Conservation (phyloP, 2,329 filamentous ascomycete species). For the Macrophomina phaseolina region DNA sequence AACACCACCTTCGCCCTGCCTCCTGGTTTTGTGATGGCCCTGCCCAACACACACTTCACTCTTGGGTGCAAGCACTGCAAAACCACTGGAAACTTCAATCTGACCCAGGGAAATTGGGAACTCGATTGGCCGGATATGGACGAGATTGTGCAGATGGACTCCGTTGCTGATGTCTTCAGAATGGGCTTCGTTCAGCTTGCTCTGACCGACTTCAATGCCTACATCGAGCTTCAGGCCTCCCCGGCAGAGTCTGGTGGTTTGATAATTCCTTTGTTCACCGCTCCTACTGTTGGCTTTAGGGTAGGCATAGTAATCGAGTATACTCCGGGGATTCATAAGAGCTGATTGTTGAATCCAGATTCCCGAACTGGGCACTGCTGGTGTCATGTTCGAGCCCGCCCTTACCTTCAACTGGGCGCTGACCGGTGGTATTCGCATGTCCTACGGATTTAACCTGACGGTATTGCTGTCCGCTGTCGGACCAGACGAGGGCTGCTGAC, state of each 20-base stretch:
- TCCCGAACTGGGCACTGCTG: slow-evolving; percentile 44
- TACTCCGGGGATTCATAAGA: background rate
- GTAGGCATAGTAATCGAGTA: background rate
- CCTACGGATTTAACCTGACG: slow-evolving; percentile 45
- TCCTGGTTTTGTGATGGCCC: slow-evolving; percentile 29
- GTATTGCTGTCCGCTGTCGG: slow-evolving; percentile 28
- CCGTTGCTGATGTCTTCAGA: slow-evolving; percentile 38
- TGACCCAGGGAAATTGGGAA: slow-evolving; percentile 40
- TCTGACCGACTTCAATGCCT: slow-evolving; percentile 39
- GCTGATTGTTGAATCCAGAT: slow-evolving; percentile 31
- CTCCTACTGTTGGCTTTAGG: slow-evolving; percentile 40
- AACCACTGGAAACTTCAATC: slow-evolving; percentile 38
- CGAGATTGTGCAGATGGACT: slow-evolving; percentile 35
- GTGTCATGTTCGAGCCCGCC: slow-evolving; percentile 40
- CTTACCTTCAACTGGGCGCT: slow-evolving; percentile 39
- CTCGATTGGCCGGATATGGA: slow-evolving; percentile 37
- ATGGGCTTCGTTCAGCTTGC: slow-evolving; percentile 43
- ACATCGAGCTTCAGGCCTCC: slow-evolving; percentile 42
- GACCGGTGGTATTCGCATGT: slow-evolving; percentile 38
- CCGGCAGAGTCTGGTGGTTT: slow-evolving; percentile 35
- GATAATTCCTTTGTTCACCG: slow-evolving; percentile 33
- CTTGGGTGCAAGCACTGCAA: slow-evolving; percentile 46
- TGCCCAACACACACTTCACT: slow-evolving; percentile 33
- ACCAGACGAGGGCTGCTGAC: background rate
- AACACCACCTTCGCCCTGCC: slow-evolving; percentile 36